phyloP scores from a whole-genome alignment of 805 yeast genomes.

The Sugiyamaella mastotermitis region DNA sequence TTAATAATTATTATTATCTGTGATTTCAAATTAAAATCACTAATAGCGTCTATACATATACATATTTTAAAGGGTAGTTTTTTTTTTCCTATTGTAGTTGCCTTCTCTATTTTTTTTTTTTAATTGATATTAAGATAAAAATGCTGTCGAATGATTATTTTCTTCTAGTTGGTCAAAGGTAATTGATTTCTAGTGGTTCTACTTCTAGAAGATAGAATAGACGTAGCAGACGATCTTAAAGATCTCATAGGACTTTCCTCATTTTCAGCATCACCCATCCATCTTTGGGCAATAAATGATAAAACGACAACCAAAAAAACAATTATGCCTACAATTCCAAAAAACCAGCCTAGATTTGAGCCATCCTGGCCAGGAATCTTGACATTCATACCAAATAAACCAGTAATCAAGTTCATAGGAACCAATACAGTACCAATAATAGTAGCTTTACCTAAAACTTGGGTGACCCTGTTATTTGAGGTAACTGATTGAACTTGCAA shows the following conservation, averaged over 20 bases:
- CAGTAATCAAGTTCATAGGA: slow-evolving; percentile 86
- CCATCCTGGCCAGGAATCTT: slow-evolving; percentile 64
- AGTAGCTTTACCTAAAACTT: slow-evolving; percentile 83
- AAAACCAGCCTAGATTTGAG: slow-evolving; percentile 53
- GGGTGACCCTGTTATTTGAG: slow-evolving; percentile 79
- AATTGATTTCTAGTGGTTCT: too few species aligned
- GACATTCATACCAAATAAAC: slow-evolving; percentile 95
- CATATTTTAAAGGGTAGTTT: too few species aligned
- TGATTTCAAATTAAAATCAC: too few species aligned
- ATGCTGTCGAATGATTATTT: too few species aligned
- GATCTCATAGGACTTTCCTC: background rate
- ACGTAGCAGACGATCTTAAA: slow-evolving; percentile 11
- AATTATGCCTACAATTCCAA: slow-evolving; percentile 56
- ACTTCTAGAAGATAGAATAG: slow-evolving; percentile 10
- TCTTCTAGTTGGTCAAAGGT: too few species aligned
- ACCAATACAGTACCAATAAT: slow-evolving; percentile 83
- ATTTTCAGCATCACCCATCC: slow-evolving; percentile 13
- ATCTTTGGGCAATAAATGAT: slow-evolving; percentile 33
- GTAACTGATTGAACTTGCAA: slow-evolving; percentile 88
- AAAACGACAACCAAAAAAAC: slow-evolving; percentile 36
- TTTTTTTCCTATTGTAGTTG: too few species aligned
- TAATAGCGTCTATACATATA: too few species aligned
- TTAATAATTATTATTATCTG: too few species aligned
- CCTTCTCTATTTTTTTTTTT: too few species aligned
- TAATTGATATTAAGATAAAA: too few species aligned